A percentile compares a stretch with the other conserved stretches of the same genome.
phyloP scores from a whole-genome alignment of 331 rosid species.

The Arachis monticola region DNA sequence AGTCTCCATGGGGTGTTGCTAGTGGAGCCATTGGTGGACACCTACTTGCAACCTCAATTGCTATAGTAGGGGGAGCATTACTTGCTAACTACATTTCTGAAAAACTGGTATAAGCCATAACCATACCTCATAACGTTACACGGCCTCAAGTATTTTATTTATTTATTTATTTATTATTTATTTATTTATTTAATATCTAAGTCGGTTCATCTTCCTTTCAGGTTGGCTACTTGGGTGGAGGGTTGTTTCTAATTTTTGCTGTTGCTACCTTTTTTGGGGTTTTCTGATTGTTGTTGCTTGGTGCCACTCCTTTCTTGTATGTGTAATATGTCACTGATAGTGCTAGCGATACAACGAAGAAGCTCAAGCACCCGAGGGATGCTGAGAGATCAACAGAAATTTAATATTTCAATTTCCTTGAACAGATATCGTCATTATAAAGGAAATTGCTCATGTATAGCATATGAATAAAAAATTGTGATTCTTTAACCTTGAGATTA shows the following conservation, averaged over 20 bases:
- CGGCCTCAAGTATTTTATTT: neutral
- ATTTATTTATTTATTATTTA: too few relatives aligned
- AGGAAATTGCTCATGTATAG: constrained; percentile 35
- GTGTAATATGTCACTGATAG: constrained; percentile 30
- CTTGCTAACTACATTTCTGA: constrained; percentile 97
- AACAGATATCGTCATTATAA: constrained; percentile 32
- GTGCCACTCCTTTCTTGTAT: constrained; percentile 8
- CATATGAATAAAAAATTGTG: constrained; percentile 23
- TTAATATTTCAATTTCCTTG: constrained; percentile 29
- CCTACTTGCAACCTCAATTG: constrained; percentile 74
- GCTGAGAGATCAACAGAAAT: constrained; percentile 13
- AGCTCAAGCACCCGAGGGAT: constrained; percentile 13
- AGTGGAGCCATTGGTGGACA: constrained; percentile 96
- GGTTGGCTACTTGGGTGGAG: constrained; percentile 97
- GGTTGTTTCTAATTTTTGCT: constrained; percentile 80
- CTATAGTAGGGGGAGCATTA: constrained; percentile 90
- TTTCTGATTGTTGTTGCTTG: constrained; percentile 50
- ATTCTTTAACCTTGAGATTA: constrained; percentile 33
- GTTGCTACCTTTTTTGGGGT: constrained; percentile 86
- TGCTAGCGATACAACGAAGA: constrained; percentile 20
- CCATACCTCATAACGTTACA: constrained; percentile 31
- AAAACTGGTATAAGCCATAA: constrained; percentile 89
- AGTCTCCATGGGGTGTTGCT: constrained; percentile 99
- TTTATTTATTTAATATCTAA: constrained; percentile 28
- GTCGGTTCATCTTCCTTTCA: constrained; percentile 45